Conservation (phyloP, 2,329 filamentous ascomycete species). For the Malbranchea zuffiana region DNA sequence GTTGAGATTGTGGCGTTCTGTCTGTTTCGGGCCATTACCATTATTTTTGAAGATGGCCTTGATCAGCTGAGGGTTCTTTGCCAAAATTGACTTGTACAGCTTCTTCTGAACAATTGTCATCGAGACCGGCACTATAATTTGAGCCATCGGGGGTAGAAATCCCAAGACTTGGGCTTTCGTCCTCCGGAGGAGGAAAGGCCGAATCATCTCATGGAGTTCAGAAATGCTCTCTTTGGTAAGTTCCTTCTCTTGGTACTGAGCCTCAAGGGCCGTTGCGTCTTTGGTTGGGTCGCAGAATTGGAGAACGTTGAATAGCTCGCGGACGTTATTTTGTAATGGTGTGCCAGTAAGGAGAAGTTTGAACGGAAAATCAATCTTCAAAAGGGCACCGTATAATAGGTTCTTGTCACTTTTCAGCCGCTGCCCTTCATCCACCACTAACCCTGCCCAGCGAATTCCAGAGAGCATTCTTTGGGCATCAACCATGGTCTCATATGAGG, state of each 20-base stretch:
- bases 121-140: slow-evolving; percentile 90
- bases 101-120: slow-evolving; percentile 93
- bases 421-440: slow-evolving; percentile 92
- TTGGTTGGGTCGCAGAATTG: slow-evolving; percentile 74
- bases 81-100: slow-evolving; percentile 84
- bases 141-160: slow-evolving; percentile 83
- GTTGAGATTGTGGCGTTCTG: slow-evolving; percentile 70
- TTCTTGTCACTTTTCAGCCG: slow-evolving; percentile 88
- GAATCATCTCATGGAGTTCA: slow-evolving; percentile 71
- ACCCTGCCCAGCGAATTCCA: slow-evolving; percentile 67
- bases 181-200: slow-evolving; percentile 58
- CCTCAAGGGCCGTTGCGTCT: slow-evolving; percentile 62
- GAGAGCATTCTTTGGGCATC: slow-evolving; percentile 60
- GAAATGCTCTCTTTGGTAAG: slow-evolving; percentile 73
- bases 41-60: slow-evolving; percentile 64
- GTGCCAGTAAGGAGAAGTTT: slow-evolving; percentile 78
- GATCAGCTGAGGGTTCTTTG: slow-evolving; percentile 81
- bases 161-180: slow-evolving; percentile 87
- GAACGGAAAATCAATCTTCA: slow-evolving; percentile 65
- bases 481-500: slow-evolving; percentile 81
- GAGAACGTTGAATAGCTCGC: slow-evolving; percentile 90
- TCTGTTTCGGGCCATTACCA: slow-evolving; percentile 47
- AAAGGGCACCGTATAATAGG: slow-evolving; percentile 64
- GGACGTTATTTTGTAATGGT: slow-evolving; percentile 71
- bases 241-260: slow-evolving; percentile 61